These are phyloP conservation scores for Ogataea hybrid DNA, from an alignment of 1,139 yeast genomes.

Conservation along the genomic window DNA sequence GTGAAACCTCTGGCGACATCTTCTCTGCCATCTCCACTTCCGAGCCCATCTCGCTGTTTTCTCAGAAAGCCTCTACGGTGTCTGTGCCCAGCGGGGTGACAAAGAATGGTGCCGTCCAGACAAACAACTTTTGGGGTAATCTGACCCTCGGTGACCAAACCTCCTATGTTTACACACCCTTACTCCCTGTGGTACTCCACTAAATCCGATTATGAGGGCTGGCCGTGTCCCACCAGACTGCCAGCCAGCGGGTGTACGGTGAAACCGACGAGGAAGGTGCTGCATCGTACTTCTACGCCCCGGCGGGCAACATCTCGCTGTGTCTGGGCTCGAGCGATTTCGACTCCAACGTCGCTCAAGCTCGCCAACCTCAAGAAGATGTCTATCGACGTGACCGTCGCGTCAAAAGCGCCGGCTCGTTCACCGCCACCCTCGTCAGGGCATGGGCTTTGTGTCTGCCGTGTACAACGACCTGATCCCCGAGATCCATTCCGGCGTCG, in stretches of 20 bases:
- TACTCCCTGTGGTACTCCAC: constrained; percentile 65
- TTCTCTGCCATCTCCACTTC: constrained; percentile 38
- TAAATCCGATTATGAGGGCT: constrained; percentile 44
- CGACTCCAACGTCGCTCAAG: constrained; percentile 17
- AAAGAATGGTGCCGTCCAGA: constrained; percentile 53
- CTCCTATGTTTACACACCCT: constrained; percentile 69
- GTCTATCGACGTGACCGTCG: constrained; percentile 29
- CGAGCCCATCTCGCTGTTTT: constrained; percentile 51
- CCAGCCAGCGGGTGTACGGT: constrained; percentile 59
- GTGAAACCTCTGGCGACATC: constrained; percentile 28
- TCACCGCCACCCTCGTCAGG: constrained; percentile 53
- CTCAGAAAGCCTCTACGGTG: constrained; percentile 43
- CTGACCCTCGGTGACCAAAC: constrained; percentile 63
- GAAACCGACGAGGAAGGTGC: constrained; percentile 36
- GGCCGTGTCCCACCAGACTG: constrained; percentile 63
- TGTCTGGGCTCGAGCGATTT: constrained; percentile 33
- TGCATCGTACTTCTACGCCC: constrained; percentile 33
- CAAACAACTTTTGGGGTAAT: constrained; percentile 83
- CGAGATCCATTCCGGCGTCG: constrained; percentile 50
- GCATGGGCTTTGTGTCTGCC: constrained; percentile 78
- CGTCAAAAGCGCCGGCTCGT: constrained; percentile 31
- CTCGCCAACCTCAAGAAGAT: constrained; percentile 29
- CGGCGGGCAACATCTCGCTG: constrained; percentile 33
- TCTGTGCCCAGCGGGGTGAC: constrained; percentile 46
- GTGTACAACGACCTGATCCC: constrained; percentile 58